Evolutionary conservation across 257 asterid species (phyloP).

Genomic region (Echium plantagineum): DNA sequence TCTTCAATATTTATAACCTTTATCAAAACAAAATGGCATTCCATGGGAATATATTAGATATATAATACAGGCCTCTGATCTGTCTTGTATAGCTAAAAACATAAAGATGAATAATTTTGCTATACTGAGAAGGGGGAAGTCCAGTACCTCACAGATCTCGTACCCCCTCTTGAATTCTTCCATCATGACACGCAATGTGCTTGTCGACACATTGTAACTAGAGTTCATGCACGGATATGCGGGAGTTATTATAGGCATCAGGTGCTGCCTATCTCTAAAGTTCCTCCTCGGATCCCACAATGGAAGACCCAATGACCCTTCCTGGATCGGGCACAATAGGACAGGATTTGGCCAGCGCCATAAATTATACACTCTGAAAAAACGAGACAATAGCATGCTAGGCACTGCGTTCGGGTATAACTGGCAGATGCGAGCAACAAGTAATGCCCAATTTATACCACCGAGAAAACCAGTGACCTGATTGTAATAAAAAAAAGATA

Average conservation of each 20-base stretch:
- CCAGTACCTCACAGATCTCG: slow-evolving; percentile 63
- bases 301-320: slow-evolving; percentile 57
- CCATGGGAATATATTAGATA: too few species aligned
- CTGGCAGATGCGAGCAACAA: slow-evolving; percentile 86
- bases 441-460: slow-evolving; percentile 88
- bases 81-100: too few species aligned
- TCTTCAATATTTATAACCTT: too few species aligned
- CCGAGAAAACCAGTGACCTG: slow-evolving; percentile 95
- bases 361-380: slow-evolving; percentile 61
- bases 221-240: slow-evolving; percentile 95
- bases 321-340: slow-evolving; percentile 68
- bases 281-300: slow-evolving; percentile 86
- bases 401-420: slow-evolving; percentile 84
- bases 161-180: slow-evolving; percentile 70
- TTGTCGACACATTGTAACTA: slow-evolving; percentile 85
- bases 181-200: slow-evolving; percentile 78
- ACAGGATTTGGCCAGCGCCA: slow-evolving; percentile 99
- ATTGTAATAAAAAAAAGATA: slow-evolving; percentile 12
- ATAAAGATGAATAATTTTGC: background rate
- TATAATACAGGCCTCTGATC: too few species aligned
- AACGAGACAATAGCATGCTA: slow-evolving; percentile 83
- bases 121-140: background rate
- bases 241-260: slow-evolving; percentile 87
- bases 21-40: too few species aligned
- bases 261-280: slow-evolving; percentile 50